These are phyloP conservation scores for Pichia sp. DNA, from an alignment of 1,139 yeast genomes.

Conservation along the genomic window DNA sequence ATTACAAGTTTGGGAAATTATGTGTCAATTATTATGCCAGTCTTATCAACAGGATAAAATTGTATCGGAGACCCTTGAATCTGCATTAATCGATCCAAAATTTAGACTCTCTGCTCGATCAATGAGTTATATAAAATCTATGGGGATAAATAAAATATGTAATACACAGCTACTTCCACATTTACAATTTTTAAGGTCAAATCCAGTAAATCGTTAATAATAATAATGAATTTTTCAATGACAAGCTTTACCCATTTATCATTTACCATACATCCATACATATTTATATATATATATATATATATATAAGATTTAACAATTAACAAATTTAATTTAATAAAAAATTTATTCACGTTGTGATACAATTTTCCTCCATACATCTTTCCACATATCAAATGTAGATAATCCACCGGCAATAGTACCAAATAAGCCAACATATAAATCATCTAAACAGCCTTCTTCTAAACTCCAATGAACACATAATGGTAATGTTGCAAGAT, in stretches of 20 bases:
- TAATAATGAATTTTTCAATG: too few relatives aligned
- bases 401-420: slow-evolving; percentile 26
- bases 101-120: slow-evolving; percentile 26
- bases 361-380: slow-evolving; percentile 9
- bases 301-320: too few relatives aligned
- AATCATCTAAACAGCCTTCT: slow-evolving; percentile 43
- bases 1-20: slow-evolving; percentile 32
- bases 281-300: too few relatives aligned
- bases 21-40: slow-evolving; percentile 31
- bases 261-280: too few relatives aligned
- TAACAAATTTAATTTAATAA: too few relatives aligned
- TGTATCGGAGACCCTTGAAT: slow-evolving; percentile 15
- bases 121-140: slow-evolving; percentile 24
- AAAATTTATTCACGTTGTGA: too few relatives aligned
- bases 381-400: slow-evolving; percentile 22
- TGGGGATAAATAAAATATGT: slow-evolving; percentile 27
- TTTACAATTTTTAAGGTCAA: slow-evolving; percentile 26
- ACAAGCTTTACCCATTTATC: too few relatives aligned
- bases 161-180: slow-evolving; percentile 28
- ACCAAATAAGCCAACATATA: slow-evolving; percentile 31
- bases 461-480: slow-evolving; percentile 54
- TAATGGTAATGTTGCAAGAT: slow-evolving; percentile 44
- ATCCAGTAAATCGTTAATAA: background rate
- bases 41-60: slow-evolving; percentile 19
- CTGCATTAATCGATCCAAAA: slow-evolving; percentile 13